Percentiles rank a stretch among this genome's conserved stretches.
Evolutionary conservation across 768 basidiomycete genomes (phyloP).

Genomic region (Clitopilus passeckerianus): DNA sequence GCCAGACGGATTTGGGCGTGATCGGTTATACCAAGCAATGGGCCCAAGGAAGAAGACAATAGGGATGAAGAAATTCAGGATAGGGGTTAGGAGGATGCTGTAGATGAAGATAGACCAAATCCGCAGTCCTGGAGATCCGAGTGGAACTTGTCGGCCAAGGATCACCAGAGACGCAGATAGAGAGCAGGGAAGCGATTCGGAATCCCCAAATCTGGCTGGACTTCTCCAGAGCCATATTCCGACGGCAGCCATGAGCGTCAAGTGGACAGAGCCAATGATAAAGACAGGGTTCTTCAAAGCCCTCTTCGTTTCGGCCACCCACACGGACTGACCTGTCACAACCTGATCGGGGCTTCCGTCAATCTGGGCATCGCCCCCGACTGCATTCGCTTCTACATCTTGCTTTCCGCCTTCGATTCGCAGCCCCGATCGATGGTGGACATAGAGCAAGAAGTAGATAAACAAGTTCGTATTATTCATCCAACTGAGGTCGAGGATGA

Average conservation of each 20-base stretch:
- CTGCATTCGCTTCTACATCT: too few relatives aligned
- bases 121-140: not conserved
- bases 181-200: not conserved
- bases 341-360: too few relatives aligned
- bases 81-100: not conserved
- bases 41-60: not conserved
- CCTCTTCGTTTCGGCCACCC: not conserved
- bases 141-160: not conserved
- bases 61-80: not conserved
- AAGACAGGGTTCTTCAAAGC: conserved; percentile 1
- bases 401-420: not conserved
- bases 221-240: conserved; percentile 16
- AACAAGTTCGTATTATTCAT: conserved; percentile 18
- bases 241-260: conserved; percentile 13
- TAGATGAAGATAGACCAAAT: not conserved
- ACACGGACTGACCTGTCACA: too few relatives aligned
- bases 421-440: conserved; percentile 6
- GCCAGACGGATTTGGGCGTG: too few relatives aligned
- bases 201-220: conserved; percentile 5
- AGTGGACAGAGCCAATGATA: conserved; percentile 13
- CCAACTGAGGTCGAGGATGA: conserved; percentile 23
- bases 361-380: too few relatives aligned
- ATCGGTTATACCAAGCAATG: not conserved
- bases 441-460: conserved; percentile 12
- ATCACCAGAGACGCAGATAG: not conserved